Conservation (phyloP, 2,329 filamentous ascomycete species). For the Periconia sp. region DNA sequence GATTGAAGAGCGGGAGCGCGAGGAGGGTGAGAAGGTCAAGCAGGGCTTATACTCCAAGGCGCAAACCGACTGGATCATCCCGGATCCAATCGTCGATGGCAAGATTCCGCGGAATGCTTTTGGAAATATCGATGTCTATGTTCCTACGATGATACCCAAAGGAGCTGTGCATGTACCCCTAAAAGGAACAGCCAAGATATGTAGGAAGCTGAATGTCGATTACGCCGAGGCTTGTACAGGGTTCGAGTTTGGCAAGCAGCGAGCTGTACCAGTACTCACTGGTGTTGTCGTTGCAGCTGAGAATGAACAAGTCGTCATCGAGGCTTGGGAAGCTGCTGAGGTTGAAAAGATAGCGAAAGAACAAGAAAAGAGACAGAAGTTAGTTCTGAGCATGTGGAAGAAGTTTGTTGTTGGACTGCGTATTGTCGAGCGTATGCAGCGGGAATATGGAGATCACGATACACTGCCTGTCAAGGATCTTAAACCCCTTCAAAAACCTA, state of each 20-base stretch:
- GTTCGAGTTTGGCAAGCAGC: constrained; percentile 94
- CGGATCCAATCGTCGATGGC: constrained; percentile 81
- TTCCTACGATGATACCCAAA: constrained; percentile 85
- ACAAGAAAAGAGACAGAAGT: constrained; percentile 79
- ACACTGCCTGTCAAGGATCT: constrained; percentile 70
- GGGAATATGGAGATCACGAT: constrained; percentile 39
- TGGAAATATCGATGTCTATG: constrained; percentile 96
- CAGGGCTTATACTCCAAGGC: constrained; percentile 84
- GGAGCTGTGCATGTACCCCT: constrained; percentile 86
- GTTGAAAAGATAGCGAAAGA: constrained; percentile 78
- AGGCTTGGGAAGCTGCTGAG: constrained; percentile 75
- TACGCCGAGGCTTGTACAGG: constrained; percentile 94
- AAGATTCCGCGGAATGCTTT: constrained; percentile 93
- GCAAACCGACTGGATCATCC: constrained; percentile 96
- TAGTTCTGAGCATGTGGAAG: constrained; percentile 78
- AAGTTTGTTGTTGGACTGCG: constrained; percentile 86
- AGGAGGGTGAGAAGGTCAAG: constrained; percentile 78
- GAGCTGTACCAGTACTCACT: constrained; percentile 89
- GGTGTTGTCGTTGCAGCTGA: constrained; percentile 89
- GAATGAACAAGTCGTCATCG: constrained; percentile 74
- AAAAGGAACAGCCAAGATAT: constrained; percentile 77
- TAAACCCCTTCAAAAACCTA: constrained; percentile 58
- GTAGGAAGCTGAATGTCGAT: constrained; percentile 83
- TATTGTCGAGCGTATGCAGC: constrained; percentile 62
- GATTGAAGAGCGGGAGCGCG: constrained; percentile 81